phyloP scores from a whole-genome alignment of 352 stramenopile genomes.

The Blastocystis hominis region DNA sequence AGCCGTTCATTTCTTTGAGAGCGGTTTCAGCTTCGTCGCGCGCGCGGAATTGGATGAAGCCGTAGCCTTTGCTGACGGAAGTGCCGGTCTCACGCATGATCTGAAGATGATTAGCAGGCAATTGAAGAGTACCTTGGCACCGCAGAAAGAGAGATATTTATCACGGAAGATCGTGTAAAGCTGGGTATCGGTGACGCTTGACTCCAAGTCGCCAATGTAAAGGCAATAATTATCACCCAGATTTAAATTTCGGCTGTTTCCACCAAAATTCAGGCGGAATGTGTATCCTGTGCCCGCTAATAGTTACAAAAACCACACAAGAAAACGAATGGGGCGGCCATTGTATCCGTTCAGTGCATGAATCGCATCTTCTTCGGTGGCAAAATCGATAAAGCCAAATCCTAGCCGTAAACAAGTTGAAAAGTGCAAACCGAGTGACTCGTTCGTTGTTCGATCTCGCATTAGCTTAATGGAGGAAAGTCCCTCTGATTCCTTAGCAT shows the following conservation, averaged over 20 bases:
- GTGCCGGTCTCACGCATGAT: constrained; percentile 44
- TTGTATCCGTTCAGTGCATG: constrained; percentile 48
- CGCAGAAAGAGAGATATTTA: constrained; percentile 43
- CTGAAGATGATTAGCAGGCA: not conserved
- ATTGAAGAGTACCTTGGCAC: not conserved
- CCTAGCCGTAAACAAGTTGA: not conserved
- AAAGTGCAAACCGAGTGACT: not conserved
- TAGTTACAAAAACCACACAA: not conserved
- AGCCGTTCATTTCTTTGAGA: constrained; percentile 39
- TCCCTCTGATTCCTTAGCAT: not conserved
- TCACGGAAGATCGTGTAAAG: constrained; percentile 39
- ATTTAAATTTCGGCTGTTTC: not conserved
- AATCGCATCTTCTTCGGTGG: constrained; percentile 49
- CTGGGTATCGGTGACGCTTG: constrained; percentile 21
- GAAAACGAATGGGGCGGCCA: constrained; percentile 42
- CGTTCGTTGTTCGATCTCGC: constrained; percentile 33
- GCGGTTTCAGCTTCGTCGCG: constrained; percentile 28
- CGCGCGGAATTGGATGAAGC: constrained; percentile 46
- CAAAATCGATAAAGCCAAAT: constrained; percentile 56
- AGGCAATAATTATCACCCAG: constrained; percentile 13
- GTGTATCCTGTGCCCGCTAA: constrained; percentile 48
- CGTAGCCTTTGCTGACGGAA: constrained; percentile 15
- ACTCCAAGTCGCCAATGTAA: constrained; percentile 39
- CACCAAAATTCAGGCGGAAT: constrained; percentile 49
- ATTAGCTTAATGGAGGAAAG: constrained; percentile 44